phyloP scores from a whole-genome alignment of 116 monocot species.

The Dioscorea cayenensis region DNA sequence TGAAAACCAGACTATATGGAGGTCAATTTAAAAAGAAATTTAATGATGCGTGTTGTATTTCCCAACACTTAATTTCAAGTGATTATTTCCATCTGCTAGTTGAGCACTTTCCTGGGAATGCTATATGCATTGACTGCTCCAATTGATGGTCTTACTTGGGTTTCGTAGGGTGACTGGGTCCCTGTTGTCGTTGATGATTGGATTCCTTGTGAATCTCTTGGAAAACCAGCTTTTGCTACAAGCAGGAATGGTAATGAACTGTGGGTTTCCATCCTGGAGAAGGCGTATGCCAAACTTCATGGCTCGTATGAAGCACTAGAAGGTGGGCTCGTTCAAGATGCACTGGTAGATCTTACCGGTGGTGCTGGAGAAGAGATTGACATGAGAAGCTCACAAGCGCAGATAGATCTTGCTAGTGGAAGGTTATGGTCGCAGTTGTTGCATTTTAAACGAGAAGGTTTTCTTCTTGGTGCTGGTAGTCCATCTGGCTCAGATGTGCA shows the following conservation, averaged over 20 bases:
- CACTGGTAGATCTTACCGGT: constrained; percentile 97
- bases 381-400: constrained; percentile 89
- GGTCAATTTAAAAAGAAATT: too few relatives aligned
- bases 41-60: too few relatives aligned
- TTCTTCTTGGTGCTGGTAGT: constrained; percentile 97
- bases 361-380: constrained; percentile 99
- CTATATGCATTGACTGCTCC: background rate
- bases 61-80: background rate
- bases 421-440: constrained; percentile 96
- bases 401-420: constrained; percentile 98
- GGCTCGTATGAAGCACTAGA: constrained; percentile 98
- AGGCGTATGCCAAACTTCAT: constrained; percentile 98
- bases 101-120: background rate
- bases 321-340: constrained; percentile 99
- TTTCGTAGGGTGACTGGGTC: constrained; percentile 92
- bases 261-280: constrained; percentile 98
- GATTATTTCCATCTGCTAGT: background rate
- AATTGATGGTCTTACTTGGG: background rate
- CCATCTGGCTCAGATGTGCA: constrained; percentile 98
- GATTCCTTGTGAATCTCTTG: constrained; percentile 94
- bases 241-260: constrained; percentile 94
- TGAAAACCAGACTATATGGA: too few relatives aligned
- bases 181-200: constrained; percentile 99
- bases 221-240: constrained; percentile 98
- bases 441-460: constrained; percentile 91